Conservation (phyloP, 805 yeast genomes). For the Candida boidinii region DNA sequence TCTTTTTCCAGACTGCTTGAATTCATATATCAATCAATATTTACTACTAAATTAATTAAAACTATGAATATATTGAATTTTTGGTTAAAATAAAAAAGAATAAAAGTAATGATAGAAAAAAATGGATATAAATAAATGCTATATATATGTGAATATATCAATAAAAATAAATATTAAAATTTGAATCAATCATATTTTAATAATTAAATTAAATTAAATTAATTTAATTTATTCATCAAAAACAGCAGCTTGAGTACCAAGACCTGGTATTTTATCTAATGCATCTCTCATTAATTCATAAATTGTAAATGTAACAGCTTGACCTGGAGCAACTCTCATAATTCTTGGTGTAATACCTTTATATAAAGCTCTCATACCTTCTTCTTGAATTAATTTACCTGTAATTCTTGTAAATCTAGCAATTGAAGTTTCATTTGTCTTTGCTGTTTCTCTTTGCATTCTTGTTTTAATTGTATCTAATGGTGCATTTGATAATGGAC, state of each 20-base stretch:
- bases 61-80: too few species aligned
- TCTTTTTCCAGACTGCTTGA: too few species aligned
- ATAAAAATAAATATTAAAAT: too few species aligned
- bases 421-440: slow-evolving; percentile 55
- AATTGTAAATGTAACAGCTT: slow-evolving; percentile 96
- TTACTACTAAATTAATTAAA: too few species aligned
- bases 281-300: slow-evolving; percentile 78
- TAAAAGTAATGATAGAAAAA: too few species aligned
- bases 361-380: slow-evolving; percentile 82
- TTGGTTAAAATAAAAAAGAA: too few species aligned
- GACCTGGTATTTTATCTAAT: slow-evolving; percentile 35
- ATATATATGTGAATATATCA: not conserved
- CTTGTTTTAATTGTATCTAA: slow-evolving; percentile 95
- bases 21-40: too few species aligned
- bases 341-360: slow-evolving; percentile 98
- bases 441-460: slow-evolving; percentile 81
- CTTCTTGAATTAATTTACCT: slow-evolving; percentile 72
- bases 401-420: slow-evolving; percentile 78
- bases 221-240: slow-evolving; percentile 21
- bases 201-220: not conserved
- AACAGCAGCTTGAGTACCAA: slow-evolving; percentile 12
- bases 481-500: slow-evolving; percentile 97
- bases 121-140: too few species aligned
- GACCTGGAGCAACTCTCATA: slow-evolving; percentile 99
- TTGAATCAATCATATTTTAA: not conserved